phyloP scores from a whole-genome alignment of 257 asterid species.

The Anisodus acutangulus region DNA sequence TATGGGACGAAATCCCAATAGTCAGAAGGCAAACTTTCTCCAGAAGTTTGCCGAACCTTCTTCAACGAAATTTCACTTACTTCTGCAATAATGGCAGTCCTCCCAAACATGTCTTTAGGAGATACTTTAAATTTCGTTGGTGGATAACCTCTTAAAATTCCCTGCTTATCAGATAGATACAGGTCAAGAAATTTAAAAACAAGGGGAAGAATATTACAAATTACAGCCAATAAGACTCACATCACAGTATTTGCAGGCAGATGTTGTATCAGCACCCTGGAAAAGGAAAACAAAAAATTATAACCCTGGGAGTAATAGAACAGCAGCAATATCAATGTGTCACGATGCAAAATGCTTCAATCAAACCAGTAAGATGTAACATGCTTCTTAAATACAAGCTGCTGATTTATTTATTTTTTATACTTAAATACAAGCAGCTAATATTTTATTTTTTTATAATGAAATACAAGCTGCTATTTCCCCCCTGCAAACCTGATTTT shows the following conservation, averaged over 20 bases:
- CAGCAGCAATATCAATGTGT: neutral
- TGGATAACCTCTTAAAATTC: constrained; percentile 64
- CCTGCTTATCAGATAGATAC: constrained; percentile 58
- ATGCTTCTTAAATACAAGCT: neutral
- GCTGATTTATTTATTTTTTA: neutral
- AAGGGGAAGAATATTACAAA: constrained; percentile 28
- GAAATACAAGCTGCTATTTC: constrained; percentile 7
- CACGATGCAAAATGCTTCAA: neutral
- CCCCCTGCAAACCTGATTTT: neutral
- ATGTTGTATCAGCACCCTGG: constrained; percentile 52
- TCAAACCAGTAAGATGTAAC: neutral
- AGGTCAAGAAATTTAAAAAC: constrained; percentile 35
- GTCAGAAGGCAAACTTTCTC: constrained; percentile 58
- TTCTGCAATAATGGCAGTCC: constrained; percentile 78
- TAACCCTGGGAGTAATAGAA: constrained; percentile 34
- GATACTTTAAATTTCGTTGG: constrained; percentile 76
- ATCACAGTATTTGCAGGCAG: constrained; percentile 77
- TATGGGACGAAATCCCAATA: constrained; percentile 85
- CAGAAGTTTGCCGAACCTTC: constrained; percentile 30
- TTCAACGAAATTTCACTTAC: constrained; percentile 43
- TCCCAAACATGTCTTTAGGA: constrained; percentile 67
- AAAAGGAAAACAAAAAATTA: constrained; percentile 43
- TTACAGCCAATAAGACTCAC: constrained; percentile 60
- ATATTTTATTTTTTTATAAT: too few species aligned
- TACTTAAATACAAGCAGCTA: neutral